Evolutionary conservation across 2,329 filamentous ascomycete species (phyloP).

Genomic region (Pestalotiopsis sp.): DNA sequence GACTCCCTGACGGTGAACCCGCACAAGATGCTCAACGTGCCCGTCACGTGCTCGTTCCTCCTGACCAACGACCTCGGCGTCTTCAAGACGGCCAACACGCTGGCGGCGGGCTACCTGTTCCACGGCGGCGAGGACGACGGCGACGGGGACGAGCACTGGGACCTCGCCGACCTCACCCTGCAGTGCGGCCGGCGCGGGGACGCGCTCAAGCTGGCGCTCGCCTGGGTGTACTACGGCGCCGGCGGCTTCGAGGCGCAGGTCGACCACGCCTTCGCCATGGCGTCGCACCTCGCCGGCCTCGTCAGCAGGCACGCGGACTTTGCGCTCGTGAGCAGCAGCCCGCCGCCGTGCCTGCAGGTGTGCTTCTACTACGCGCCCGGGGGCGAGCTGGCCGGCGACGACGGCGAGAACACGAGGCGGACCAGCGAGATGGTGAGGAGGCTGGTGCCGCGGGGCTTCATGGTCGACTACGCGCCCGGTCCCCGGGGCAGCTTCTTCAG

Average conservation of each 20-base stretch:
- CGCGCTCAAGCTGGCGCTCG: slow-evolving; percentile 81
- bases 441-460: slow-evolving; percentile 56
- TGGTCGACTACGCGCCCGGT: slow-evolving; percentile 64
- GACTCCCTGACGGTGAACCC: slow-evolving; percentile 88
- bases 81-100: slow-evolving; percentile 83
- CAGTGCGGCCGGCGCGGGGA: slow-evolving; percentile 91
- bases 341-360: slow-evolving; percentile 87
- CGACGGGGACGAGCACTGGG: slow-evolving; percentile 68
- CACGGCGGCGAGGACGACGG: slow-evolving; percentile 51
- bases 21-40: slow-evolving; percentile 96
- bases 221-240: slow-evolving; percentile 87
- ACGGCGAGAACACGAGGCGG: slow-evolving; percentile 48
- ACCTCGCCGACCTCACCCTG: slow-evolving; percentile 88
- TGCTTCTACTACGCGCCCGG: slow-evolving; percentile 85
- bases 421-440: slow-evolving; percentile 51
- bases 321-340: slow-evolving; percentile 71
- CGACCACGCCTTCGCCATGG: slow-evolving; percentile 73
- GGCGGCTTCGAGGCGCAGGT: slow-evolving; percentile 71
- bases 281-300: slow-evolving; percentile 66
- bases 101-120: slow-evolving; percentile 86
- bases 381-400: slow-evolving; percentile 47
- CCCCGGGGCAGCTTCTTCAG: slow-evolving; percentile 58
- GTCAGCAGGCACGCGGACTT: slow-evolving; percentile 63
- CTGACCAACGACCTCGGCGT: slow-evolving; percentile 74
- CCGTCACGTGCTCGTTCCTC: slow-evolving; percentile 88